A percentile compares a stretch with the other conserved stretches of the same genome.
phyloP scores from a whole-genome alignment of 768 basidiomycete genomes.

The Kwoniella europaea region DNA sequence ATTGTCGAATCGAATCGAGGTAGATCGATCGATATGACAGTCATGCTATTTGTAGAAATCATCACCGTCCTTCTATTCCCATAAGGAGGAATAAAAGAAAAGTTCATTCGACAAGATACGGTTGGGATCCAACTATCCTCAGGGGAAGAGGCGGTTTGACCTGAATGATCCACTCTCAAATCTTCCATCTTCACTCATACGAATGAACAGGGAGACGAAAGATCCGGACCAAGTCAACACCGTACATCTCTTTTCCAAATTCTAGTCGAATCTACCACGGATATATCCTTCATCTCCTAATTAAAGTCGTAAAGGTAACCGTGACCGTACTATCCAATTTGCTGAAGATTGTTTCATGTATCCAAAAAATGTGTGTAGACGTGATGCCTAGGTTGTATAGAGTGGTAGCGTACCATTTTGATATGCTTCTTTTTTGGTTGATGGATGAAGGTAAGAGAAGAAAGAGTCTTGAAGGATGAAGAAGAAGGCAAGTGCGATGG shows the following conservation, averaged over 20 bases:
- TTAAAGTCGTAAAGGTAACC: neutral
- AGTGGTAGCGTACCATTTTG: conserved; percentile 46
- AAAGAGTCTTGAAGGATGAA: conserved; percentile 27
- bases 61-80: neutral
- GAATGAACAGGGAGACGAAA: neutral
- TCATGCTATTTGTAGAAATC: neutral
- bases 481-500: neutral
- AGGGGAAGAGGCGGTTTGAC: conserved; percentile 9
- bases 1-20: neutral
- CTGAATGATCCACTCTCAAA: neutral
- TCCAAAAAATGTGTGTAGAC: neutral
- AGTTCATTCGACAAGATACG: conserved; percentile 11
- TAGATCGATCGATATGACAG: neutral
- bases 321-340: neutral
- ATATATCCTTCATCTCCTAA: neutral
- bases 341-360: too few relatives aligned
- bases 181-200: neutral
- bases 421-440: conserved; percentile 20
- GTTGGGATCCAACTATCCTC: neutral
- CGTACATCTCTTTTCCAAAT: conserved; percentile 5
- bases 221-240: neutral
- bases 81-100: neutral
- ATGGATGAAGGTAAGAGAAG: conserved; percentile 14
- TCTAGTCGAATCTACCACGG: neutral
- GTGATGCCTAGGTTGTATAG: conserved; percentile 3